A percentile compares a stretch with the other conserved stretches of the same genome.
Conservation (phyloP, 805 yeast species). For the Saccharomycopsis guyanensis region DNA sequence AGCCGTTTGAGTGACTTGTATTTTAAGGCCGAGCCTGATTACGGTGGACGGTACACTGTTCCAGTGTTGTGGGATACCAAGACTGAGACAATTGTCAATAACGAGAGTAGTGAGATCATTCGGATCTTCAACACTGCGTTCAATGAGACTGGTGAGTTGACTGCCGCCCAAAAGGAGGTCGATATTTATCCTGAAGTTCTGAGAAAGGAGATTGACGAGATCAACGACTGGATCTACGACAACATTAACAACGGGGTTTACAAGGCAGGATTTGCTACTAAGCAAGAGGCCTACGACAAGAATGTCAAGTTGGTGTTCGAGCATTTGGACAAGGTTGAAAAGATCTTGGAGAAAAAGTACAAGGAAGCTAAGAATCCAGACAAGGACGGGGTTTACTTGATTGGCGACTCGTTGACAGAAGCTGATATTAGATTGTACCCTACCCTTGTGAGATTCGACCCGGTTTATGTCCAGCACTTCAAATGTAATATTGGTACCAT, state of each 20-base stretch:
- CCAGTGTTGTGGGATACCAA: slow-evolving; percentile 92
- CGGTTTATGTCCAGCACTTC: slow-evolving; percentile 92
- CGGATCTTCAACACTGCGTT: slow-evolving; percentile 76
- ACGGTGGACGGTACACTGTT: slow-evolving; percentile 80
- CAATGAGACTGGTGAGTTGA: slow-evolving; percentile 39
- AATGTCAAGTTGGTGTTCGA: slow-evolving; percentile 57
- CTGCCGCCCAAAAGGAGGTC: slow-evolving; percentile 38
- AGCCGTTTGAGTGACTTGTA: slow-evolving; percentile 64
- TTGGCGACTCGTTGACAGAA: slow-evolving; percentile 70
- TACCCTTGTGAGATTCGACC: slow-evolving; percentile 85
- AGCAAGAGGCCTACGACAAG: slow-evolving; percentile 71
- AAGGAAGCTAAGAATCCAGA: slow-evolving; percentile 22
- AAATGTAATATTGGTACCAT: slow-evolving; percentile 83
- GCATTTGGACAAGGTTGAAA: slow-evolving; percentile 64
- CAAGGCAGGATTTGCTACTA: slow-evolving; percentile 83
- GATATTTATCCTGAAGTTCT: slow-evolving; percentile 57
- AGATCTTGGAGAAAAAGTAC: slow-evolving; percentile 42
- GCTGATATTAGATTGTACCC: slow-evolving; percentile 85
- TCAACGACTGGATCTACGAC: slow-evolving; percentile 78
- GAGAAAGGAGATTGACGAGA: slow-evolving; percentile 55
- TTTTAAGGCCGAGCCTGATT: slow-evolving; percentile 65
- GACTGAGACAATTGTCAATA: slow-evolving; percentile 75
- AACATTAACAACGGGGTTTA: slow-evolving; percentile 89
- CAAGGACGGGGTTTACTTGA: slow-evolving; percentile 34
- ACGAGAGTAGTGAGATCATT: slow-evolving; percentile 85